Percentiles rank a stretch among this genome's conserved stretches.
These are phyloP conservation scores for Bipolaris victoriae DNA, from an alignment of 2,329 filamentous ascomycete genomes.

Conservation along the genomic window DNA sequence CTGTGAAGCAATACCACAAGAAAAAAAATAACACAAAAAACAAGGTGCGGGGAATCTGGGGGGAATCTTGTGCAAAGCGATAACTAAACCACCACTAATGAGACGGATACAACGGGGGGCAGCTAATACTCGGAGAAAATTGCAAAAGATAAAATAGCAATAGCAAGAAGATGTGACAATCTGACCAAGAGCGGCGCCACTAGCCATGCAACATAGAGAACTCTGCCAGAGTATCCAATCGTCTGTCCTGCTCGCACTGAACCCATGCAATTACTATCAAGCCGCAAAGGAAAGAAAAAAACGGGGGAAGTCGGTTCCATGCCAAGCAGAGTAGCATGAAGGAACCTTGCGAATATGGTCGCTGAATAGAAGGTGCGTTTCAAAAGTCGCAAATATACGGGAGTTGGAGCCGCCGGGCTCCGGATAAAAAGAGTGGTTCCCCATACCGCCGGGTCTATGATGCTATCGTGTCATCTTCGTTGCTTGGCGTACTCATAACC, in stretches of 20 bases:
- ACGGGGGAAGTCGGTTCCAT: constrained; percentile 24
- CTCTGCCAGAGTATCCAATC: constrained; percentile 19
- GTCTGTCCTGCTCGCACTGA: constrained; percentile 26
- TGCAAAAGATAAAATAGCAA: constrained; percentile 10
- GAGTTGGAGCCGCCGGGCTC: constrained; percentile 15
- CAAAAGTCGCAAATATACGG: constrained; percentile 13
- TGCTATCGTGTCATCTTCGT: constrained; percentile 25
- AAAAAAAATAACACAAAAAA: constrained; percentile 15
- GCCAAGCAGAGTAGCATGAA: constrained; percentile 27
- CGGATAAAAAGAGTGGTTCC: constrained; percentile 12
- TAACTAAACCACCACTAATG: constrained; percentile 26
- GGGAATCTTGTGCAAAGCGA: constrained; percentile 40
- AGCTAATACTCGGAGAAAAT: constrained; percentile 18
- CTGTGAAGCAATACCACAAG: constrained; percentile 14
- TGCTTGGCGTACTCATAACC: constrained; percentile 19
- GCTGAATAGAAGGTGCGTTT: constrained; percentile 30
- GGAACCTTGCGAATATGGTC: constrained; percentile 24
- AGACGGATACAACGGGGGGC: constrained; percentile 21
- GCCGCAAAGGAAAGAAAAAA: constrained; percentile 23
- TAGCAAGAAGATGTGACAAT: constrained; percentile 13
- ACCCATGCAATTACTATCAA: constrained; percentile 40
- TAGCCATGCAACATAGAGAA: constrained; percentile 31
- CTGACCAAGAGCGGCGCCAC: constrained; percentile 28
- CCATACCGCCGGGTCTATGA: constrained; percentile 14
- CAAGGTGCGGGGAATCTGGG: constrained; percentile 22